Base-by-base conservation (phyloP, 495 filamentous ascomycete genomes). In the Oleoguttula mirabilis region DNA sequence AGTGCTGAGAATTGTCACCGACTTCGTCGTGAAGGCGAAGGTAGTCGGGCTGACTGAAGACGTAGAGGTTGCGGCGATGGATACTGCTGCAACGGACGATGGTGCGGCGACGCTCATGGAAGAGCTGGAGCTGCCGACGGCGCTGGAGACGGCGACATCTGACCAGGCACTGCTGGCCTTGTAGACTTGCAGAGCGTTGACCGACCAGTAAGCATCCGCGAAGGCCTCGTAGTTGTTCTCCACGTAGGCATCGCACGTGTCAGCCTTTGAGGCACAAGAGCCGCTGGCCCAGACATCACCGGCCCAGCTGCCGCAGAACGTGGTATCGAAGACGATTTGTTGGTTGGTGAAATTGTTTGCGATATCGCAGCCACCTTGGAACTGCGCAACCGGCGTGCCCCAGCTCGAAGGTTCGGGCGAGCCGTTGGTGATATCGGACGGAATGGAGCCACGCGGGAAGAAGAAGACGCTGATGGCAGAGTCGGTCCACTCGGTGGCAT, bases 281-380 rank as follows among this genome's bases (percentile, higher is more conserved):
- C 37, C 44, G 24, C 19, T 40, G 3, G 40, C 38, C 66, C 70
- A 79, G 14, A 76, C 72, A 30, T 66, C 61, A 28, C 84, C 87
- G 11, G 84, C 85, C 84, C 84, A 93, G 46, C 84, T 75, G 28
- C 86, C 87, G 61, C 87, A 93, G 62, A 93, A 84, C 0, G 80
- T 81, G 0, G 75, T 80, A 61, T 93, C 75, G 56, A 94, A 77
- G 39, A 88, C 47, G 36, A 62, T 55, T 31, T 54, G 50, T 27
- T 61, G 56, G 25, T 60, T 52, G 7, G 8, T 41, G 58, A 64
- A 57, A 19, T 49, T 35, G 14, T 39, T 32, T 5, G 47, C 32
- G 20, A 54, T 38, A 19, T 57, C 49, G 36, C 61, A 64, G 31
- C 41, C 36, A 23, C 55, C 73, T 28, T 69, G 47, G 55, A 80